These are phyloP conservation scores for Metschnikowia proteae DNA, from an alignment of 805 yeast species.

Conservation along the genomic window DNA sequence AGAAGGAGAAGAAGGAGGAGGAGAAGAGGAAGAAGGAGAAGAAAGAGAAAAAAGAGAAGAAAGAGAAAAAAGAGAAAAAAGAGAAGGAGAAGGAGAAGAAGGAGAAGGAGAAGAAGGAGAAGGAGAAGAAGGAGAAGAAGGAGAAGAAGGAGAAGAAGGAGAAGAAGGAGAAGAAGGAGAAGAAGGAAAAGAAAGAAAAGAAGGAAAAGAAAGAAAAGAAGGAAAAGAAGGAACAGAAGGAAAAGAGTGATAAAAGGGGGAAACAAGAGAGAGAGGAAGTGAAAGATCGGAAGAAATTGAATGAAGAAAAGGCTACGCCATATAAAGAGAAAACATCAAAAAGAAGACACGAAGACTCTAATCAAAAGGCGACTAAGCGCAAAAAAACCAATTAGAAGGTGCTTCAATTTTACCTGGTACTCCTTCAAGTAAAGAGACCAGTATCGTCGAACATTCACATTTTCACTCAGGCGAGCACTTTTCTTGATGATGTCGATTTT, in stretches of 20 bases:
- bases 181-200: constrained; percentile 10
- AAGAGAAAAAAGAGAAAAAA: constrained; percentile 22
- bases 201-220: constrained; percentile 1
- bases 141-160: not conserved
- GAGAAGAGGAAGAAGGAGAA: constrained; percentile 21
- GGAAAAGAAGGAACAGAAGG: not conserved
- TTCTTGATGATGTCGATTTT: no score
- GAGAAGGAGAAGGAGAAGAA: constrained; percentile 20
- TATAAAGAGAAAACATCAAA: constrained; percentile 18
- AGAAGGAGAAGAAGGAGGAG: constrained; percentile 27
- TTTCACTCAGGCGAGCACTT: no score
- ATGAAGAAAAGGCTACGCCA: constrained; percentile 20
- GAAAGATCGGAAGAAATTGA: not conserved
- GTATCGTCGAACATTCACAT: no score
- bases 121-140: not conserved
- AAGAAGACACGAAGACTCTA: constrained; percentile 11
- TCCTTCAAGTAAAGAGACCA: no score
- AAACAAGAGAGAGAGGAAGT: not conserved
- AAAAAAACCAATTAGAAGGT: not conserved
- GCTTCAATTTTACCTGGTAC: not conserved
- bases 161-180: constrained; percentile 15
- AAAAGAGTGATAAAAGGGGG: not conserved
- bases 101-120: constrained; percentile 3
- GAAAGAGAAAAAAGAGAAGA: constrained; percentile 21
- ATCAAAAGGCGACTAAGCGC: not conserved